Conservation (phyloP, 2,329 filamentous ascomycete species). For the Proliferodiscus dingleyae region DNA sequence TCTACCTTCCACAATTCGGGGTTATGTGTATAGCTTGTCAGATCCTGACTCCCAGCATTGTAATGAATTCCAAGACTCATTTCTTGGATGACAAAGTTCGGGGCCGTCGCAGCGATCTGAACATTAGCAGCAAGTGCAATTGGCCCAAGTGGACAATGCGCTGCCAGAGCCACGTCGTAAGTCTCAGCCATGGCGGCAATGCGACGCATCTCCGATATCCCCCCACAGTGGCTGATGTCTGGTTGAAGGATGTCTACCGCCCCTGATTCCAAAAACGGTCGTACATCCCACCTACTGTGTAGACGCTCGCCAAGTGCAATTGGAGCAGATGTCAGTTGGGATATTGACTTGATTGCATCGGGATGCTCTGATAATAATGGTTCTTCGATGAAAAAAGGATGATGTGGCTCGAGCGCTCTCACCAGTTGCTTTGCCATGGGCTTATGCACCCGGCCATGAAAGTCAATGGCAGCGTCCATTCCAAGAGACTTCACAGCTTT, state of each 20-base stretch:
- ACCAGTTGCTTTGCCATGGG: slow-evolving; percentile 79
- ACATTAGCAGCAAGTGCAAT: slow-evolving; percentile 68
- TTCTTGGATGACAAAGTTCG: slow-evolving; percentile 70
- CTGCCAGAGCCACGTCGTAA: slow-evolving; percentile 68
- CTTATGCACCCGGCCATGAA: slow-evolving; percentile 72
- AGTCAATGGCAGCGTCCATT: slow-evolving; percentile 70
- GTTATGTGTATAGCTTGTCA: slow-evolving; percentile 62
- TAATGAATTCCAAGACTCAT: slow-evolving; percentile 80
- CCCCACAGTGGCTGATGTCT: slow-evolving; percentile 67
- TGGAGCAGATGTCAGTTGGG: slow-evolving; percentile 52
- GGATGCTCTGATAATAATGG: slow-evolving; percentile 64
- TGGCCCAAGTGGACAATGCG: slow-evolving; percentile 69
- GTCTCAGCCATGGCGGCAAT: slow-evolving; percentile 69
- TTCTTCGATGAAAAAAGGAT: slow-evolving; percentile 73
- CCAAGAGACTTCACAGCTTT: slow-evolving; percentile 64
- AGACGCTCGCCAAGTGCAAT: slow-evolving; percentile 70
- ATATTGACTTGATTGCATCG: slow-evolving; percentile 53
- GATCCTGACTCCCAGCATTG: slow-evolving; percentile 61
- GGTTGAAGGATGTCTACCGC: slow-evolving; percentile 70
- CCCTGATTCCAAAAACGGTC: slow-evolving; percentile 63
- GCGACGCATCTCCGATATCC: slow-evolving; percentile 65
- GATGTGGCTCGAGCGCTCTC: slow-evolving; percentile 59
- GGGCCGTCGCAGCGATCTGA: slow-evolving; percentile 56
- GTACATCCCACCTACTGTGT: slow-evolving; percentile 68
- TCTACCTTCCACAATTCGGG: slow-evolving; percentile 60